phyloP scores from a whole-genome alignment of 164 flowering plant genomes.

The Vitis amurensis region DNA sequence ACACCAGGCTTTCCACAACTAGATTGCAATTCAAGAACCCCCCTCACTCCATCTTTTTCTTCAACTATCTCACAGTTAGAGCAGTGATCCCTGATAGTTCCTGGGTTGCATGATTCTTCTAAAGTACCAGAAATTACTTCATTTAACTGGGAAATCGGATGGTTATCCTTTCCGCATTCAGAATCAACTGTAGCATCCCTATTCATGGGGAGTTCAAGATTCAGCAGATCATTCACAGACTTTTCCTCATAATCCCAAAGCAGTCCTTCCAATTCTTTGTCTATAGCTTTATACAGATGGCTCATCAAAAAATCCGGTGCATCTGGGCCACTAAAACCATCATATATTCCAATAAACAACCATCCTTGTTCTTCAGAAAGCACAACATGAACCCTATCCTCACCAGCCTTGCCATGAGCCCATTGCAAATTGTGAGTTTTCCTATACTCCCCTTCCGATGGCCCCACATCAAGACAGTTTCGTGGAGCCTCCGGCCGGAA shows the following conservation, averaged over 20 bases:
- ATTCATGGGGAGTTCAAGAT: constrained; percentile 19
- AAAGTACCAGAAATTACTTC: constrained; percentile 16
- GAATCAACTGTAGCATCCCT: constrained; percentile 15
- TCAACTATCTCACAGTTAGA: constrained; percentile 41
- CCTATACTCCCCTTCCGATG: constrained; percentile 44
- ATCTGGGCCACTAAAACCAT: constrained; percentile 49
- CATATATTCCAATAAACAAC: constrained; percentile 42
- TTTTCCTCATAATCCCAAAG: constrained; percentile 60
- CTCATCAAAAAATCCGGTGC: constrained; percentile 69
- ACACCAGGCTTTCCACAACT: constrained; percentile 13
- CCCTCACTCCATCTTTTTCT: constrained; percentile 26
- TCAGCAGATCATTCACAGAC: constrained; percentile 17
- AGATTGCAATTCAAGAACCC: constrained; percentile 8
- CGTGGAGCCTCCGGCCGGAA: constrained; percentile 36
- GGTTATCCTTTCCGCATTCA: constrained; percentile 16
- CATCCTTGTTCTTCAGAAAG: constrained; percentile 43
- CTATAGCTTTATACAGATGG: constrained; percentile 56
- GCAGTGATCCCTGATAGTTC: constrained; percentile 4
- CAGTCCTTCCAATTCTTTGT: constrained; percentile 62
- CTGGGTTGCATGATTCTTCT: constrained; percentile 18
- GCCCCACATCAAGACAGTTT: constrained; percentile 37
- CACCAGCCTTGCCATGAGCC: constrained; percentile 46
- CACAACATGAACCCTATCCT: constrained; percentile 43
- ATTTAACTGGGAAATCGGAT: constrained; percentile 11
- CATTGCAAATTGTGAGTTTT: constrained; percentile 36